Conservation (phyloP, 2,329 filamentous ascomycete species). For the Chaetomium olivaceum region DNA sequence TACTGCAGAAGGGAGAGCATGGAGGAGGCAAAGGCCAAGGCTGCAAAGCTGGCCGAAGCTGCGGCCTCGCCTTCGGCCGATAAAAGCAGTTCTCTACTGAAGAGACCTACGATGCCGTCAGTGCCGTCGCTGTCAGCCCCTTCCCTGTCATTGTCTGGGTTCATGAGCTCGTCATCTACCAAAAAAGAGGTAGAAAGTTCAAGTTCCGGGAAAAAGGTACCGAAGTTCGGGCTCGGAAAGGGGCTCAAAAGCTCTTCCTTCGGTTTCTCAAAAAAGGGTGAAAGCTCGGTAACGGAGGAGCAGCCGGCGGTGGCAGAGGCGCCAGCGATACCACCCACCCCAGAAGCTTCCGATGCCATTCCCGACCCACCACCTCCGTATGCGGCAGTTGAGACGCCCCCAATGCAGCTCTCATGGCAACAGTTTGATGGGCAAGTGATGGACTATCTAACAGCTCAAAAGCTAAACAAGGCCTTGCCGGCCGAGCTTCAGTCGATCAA, state of each 20-base stretch:
- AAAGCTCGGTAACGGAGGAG: not conserved
- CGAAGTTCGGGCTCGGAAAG: conserved; percentile 5
- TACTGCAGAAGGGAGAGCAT: conserved; percentile 18
- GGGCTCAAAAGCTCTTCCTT: conserved; percentile 2
- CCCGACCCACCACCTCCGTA: not conserved
- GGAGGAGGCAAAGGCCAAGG: not conserved
- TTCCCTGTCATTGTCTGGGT: conserved; percentile 4
- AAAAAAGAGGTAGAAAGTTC: not conserved
- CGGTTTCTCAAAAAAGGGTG: not conserved
- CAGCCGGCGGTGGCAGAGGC: not conserved
- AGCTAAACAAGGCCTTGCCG: not conserved
- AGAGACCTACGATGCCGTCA: conserved; percentile 8
- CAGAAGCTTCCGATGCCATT: not conserved
- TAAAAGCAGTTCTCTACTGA: conserved; percentile 5
- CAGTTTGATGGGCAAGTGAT: not conserved
- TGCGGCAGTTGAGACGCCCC: not conserved
- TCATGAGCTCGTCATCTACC: not conserved
- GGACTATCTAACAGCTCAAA: not conserved
- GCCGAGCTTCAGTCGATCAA: not conserved
- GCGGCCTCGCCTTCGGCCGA: not conserved
- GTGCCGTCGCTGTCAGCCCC: conserved; percentile 9
- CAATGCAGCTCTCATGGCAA: not conserved
- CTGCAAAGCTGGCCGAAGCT: not conserved
- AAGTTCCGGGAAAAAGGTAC: not conserved
- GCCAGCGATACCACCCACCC: not conserved